Conservation (phyloP, 2,329 filamentous ascomycete genomes). For the Neonectria punicea region DNA sequence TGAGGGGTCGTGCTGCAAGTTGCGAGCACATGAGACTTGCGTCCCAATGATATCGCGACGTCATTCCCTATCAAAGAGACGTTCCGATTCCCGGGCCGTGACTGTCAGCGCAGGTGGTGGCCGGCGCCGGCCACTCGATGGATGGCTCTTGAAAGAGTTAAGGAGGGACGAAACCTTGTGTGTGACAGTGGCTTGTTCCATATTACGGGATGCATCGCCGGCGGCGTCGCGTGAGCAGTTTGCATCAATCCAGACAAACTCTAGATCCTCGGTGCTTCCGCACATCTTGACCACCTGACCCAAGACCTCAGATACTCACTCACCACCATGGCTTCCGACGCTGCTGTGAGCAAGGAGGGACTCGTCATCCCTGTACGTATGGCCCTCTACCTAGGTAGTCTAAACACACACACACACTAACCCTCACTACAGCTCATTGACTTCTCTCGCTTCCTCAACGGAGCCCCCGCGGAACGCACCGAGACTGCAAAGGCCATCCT, state of each 20-base stretch:
- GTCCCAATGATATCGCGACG: constrained; percentile 14
- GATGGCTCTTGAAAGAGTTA: neutral
- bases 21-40: constrained; percentile 6
- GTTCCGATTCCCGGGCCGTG: neutral
- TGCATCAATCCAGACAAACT: neutral
- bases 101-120: neutral
- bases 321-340: constrained; percentile 45
- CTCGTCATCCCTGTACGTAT: constrained; percentile 64
- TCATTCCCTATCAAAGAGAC: neutral
- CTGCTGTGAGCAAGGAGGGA: constrained; percentile 62
- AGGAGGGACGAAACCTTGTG: neutral
- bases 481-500: constrained; percentile 78
- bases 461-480: constrained; percentile 67
- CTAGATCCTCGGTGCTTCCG: neutral
- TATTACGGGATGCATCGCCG: neutral
- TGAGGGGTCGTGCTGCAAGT: constrained; percentile 13
- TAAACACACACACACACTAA: neutral
- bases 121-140: neutral
- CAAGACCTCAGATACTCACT: neutral
- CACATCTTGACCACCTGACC: neutral
- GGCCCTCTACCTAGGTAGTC: no score
- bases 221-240: neutral
- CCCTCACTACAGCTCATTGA: constrained; percentile 53
- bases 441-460: constrained; percentile 77
- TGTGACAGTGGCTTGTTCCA: neutral